Evolutionary conservation across 108 stramenopile species (phyloP).

Genomic region (Cyclotella choctawhatcheeana): DNA sequence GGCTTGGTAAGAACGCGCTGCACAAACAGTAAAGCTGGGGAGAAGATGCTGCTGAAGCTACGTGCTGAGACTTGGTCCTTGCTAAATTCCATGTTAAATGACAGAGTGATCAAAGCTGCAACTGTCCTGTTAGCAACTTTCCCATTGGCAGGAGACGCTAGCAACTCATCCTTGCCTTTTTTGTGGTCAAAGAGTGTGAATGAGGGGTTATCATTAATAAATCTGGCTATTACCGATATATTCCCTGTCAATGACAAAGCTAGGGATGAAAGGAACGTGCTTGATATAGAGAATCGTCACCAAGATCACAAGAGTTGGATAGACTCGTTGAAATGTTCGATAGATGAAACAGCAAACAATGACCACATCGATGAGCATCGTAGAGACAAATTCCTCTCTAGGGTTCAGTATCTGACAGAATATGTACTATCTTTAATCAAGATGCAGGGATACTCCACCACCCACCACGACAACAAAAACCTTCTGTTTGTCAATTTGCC

Average conservation of each 20-base stretch:
- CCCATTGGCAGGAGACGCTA: slow-evolving; percentile 26
- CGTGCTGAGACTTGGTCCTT: neutral
- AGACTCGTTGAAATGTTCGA: slow-evolving; percentile 10
- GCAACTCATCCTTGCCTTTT: slow-evolving; percentile 15
- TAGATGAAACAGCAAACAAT: slow-evolving; percentile 17
- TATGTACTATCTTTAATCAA: slow-evolving; percentile 24
- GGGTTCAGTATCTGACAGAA: slow-evolving; percentile 23
- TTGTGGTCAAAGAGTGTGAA: slow-evolving; percentile 24
- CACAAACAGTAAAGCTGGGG: neutral
- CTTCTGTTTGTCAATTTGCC: neutral
- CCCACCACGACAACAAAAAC: slow-evolving; percentile 5
- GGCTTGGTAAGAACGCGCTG: neutral
- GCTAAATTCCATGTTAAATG: neutral
- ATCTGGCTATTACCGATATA: slow-evolving; percentile 37
- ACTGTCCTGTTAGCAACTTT: slow-evolving; percentile 30
- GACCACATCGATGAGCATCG: slow-evolving; percentile 31
- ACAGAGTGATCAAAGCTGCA: slow-evolving; percentile 24
- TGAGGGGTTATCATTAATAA: slow-evolving; percentile 25
- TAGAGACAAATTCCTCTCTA: slow-evolving; percentile 9
- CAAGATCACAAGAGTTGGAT: slow-evolving; percentile 36
- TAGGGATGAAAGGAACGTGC: neutral
- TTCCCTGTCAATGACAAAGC: slow-evolving; percentile 31
- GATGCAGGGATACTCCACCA: slow-evolving; percentile 37
- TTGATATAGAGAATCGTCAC: neutral
- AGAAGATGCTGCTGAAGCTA: neutral